Percentiles rank a stretch among this genome's conserved stretches.
Conservation (phyloP, 768 basidiomycete genomes). For the Trametopsis cervina region DNA sequence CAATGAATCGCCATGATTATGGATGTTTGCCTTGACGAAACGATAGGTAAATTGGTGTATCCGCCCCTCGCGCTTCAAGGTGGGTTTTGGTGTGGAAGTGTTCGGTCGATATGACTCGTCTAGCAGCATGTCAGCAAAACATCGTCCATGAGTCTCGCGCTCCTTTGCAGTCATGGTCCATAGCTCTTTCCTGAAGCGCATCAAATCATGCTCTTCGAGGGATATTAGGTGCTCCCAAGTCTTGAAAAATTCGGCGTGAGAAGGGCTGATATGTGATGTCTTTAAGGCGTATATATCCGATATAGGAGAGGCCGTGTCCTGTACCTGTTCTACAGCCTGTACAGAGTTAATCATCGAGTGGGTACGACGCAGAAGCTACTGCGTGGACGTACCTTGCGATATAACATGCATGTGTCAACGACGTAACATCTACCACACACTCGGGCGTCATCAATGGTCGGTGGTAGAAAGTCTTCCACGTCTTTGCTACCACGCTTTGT, state of each 20-base stretch:
- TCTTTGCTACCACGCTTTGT: no score
- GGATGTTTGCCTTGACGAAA: constrained; percentile 34
- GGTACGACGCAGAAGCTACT: constrained; percentile 3
- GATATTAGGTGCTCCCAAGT: constrained; percentile 86
- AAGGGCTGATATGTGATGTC: constrained; percentile 68
- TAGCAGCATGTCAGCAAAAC: constrained; percentile 76
- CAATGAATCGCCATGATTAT: constrained; percentile 29
- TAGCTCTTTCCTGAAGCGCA: constrained; percentile 81
- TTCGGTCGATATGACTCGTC: constrained; percentile 33
- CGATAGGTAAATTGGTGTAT: constrained; percentile 78
- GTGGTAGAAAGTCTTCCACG: constrained; percentile 65
- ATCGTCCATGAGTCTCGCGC: constrained; percentile 76
- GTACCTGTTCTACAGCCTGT: constrained; percentile 65
- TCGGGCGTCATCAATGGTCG: constrained; percentile 77
- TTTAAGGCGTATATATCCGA: constrained; percentile 67
- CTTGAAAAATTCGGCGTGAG: constrained; percentile 74
- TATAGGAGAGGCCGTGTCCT: constrained; percentile 46
- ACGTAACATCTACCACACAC: constrained; percentile 78
- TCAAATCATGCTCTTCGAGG: constrained; percentile 80
- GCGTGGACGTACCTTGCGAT: constrained; percentile 61
- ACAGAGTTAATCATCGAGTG: constrained; percentile 3
- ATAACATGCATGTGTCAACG: constrained; percentile 88
- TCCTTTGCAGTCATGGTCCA: constrained; percentile 87
- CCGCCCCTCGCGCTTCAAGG: constrained; percentile 34
- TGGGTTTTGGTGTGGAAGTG: constrained; percentile 4